Evolutionary conservation across 805 yeast species (phyloP).

Genomic region (Hanseniaspora hatyaiensis): DNA sequence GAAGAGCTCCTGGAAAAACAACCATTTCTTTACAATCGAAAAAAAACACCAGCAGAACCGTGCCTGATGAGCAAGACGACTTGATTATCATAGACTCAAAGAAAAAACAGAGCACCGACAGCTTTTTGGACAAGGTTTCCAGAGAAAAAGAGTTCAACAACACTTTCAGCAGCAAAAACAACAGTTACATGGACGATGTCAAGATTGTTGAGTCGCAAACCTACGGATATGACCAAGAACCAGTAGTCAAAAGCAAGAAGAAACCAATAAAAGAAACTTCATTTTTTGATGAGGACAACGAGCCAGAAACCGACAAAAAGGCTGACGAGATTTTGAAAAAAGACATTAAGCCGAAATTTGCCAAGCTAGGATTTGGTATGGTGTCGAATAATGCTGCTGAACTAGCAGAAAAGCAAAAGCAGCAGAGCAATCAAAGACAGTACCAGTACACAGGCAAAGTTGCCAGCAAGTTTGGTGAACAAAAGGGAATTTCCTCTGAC

Average conservation of each 20-base stretch:
- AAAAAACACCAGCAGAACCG: constrained; percentile 12
- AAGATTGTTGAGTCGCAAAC: constrained; percentile 25
- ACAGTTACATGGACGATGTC: constrained; percentile 40
- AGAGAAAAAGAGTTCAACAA: constrained; percentile 47
- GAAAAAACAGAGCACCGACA: constrained; percentile 32
- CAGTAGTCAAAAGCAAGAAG: constrained; percentile 11
- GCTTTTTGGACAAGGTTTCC: constrained; percentile 47
- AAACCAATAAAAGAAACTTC: constrained; percentile 17
- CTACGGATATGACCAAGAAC: constrained; percentile 21
- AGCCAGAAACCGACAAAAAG: constrained; percentile 23
- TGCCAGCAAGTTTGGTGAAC: constrained; percentile 66
- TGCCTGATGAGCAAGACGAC: constrained; percentile 1
- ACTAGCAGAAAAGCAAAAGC: constrained; percentile 33
- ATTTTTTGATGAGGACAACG: constrained; percentile 20
- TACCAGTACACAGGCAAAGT: constrained; percentile 65
- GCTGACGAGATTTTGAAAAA: constrained; percentile 33
- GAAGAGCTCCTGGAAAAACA: constrained; percentile 19
- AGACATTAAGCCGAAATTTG: constrained; percentile 43
- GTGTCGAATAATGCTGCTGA: constrained; percentile 47
- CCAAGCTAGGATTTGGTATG: constrained; percentile 87
- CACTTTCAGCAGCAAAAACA: constrained; percentile 56
- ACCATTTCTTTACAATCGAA: constrained; percentile 20
- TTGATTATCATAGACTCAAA: constrained; percentile 24
- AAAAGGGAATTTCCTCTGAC: constrained; percentile 92
- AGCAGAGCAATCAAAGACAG: constrained; percentile 37